Evolutionary conservation across 2,329 filamentous ascomycete genomes (phyloP).

Genomic region (Chalaropsis ovoidea): DNA sequence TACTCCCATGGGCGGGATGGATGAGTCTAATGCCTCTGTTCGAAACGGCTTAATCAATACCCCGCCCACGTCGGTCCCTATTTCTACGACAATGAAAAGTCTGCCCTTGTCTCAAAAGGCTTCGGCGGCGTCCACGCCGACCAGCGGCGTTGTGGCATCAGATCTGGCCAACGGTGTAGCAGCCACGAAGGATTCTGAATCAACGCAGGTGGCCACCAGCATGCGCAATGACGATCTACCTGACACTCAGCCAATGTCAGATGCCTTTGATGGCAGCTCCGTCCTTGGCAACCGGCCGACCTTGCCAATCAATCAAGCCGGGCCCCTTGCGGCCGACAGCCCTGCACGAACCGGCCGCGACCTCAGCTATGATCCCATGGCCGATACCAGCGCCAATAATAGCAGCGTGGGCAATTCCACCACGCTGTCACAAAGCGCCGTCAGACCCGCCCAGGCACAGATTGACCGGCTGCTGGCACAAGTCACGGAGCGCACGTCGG

Average conservation of each 20-base stretch:
- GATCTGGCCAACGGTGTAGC: constrained; percentile 72
- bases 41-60: constrained; percentile 3
- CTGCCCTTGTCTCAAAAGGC: constrained; percentile 57
- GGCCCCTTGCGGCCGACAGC: neutral
- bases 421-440: constrained; percentile 19
- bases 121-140: constrained; percentile 47
- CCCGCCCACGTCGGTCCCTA: constrained; percentile 5
- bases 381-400: neutral
- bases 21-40: constrained; percentile 37
- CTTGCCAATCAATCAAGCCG: neutral
- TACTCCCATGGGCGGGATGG: constrained; percentile 51
- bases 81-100: constrained; percentile 33
- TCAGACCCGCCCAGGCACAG: constrained; percentile 38
- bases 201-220: constrained; percentile 37
- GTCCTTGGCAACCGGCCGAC: constrained; percentile 32
- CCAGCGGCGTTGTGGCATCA: constrained; percentile 46
- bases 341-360: neutral
- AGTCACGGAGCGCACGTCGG: constrained; percentile 58
- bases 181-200: constrained; percentile 79
- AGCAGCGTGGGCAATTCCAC: constrained; percentile 12
- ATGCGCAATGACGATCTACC: constrained; percentile 27
- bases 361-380: neutral
- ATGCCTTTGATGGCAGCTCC: constrained; percentile 36
- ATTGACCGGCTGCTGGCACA: constrained; percentile 50
- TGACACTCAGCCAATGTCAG: constrained; percentile 30